Evolutionary conservation across 805 yeast genomes (phyloP).

Genomic region (Wickerhamiella sergipiensis): DNA sequence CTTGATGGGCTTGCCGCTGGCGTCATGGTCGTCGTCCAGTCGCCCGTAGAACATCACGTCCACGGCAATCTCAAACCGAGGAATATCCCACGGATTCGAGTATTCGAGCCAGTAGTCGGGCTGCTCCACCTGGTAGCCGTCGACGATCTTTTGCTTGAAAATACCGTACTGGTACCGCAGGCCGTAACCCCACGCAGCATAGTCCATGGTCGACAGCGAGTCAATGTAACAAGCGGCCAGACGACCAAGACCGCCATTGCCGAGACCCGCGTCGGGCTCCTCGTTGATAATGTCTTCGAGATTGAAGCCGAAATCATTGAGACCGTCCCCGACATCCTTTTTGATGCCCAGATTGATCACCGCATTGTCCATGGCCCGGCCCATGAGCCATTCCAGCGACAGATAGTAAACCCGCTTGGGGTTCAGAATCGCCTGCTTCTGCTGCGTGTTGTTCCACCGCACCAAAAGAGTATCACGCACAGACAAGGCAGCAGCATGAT

Average conservation of each 20-base stretch:
- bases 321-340: constrained; percentile 40
- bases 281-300: constrained; percentile 72
- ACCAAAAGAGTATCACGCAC: constrained; percentile 67
- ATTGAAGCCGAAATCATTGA: constrained; percentile 69
- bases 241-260: constrained; percentile 92
- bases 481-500: constrained; percentile 72
- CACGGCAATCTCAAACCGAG: constrained; percentile 70
- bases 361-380: constrained; percentile 90
- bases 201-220: constrained; percentile 71
- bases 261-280: constrained; percentile 90
- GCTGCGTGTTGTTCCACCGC: constrained; percentile 91
- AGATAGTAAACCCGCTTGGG: constrained; percentile 78
- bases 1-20: constrained; percentile 44
- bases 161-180: constrained; percentile 88
- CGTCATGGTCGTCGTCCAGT: constrained; percentile 32
- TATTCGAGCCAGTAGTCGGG: constrained; percentile 90
- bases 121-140: constrained; percentile 87
- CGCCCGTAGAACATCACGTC: constrained; percentile 86
- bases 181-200: constrained; percentile 96
- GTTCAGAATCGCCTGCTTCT: constrained; percentile 68
- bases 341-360: constrained; percentile 66
- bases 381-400: constrained; percentile 84
- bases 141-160: constrained; percentile 74
- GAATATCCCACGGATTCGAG: constrained; percentile 89
- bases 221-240: constrained; percentile 90